These are phyloP conservation scores for Plasmodium blacklocki DNA, from an alignment of 169 alveolate species.

Conservation along the genomic window DNA sequence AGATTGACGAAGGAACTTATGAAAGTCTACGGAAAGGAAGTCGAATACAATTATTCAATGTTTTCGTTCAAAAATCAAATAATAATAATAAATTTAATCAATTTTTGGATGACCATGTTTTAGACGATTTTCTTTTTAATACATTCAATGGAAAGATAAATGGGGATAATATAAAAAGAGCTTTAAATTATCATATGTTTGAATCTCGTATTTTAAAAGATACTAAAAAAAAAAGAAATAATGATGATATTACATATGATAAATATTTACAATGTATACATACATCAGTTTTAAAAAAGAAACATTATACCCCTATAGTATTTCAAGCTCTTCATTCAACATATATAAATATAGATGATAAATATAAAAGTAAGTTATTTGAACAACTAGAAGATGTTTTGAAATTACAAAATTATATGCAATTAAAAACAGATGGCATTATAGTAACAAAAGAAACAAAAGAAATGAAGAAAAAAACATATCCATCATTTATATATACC, in stretches of 20 bases:
- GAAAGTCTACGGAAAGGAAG: slow-evolving; percentile 34
- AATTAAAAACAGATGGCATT: slow-evolving; percentile 1
- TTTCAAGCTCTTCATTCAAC: slow-evolving; percentile 57
- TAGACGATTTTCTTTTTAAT: slow-evolving; percentile 27
- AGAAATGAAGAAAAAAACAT: slow-evolving; percentile 3
- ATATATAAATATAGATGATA: slow-evolving; percentile 43
- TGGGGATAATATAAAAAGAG: slow-evolving; percentile 6
- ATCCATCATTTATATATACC: slow-evolving; percentile 72
- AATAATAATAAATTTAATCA: slow-evolving; percentile 38
- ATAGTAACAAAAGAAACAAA: not conserved
- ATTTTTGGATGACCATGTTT: slow-evolving; percentile 14
- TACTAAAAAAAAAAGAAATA: not conserved
- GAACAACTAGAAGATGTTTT: slow-evolving; percentile 32
- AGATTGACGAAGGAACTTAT: slow-evolving; percentile 66
- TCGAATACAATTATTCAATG: slow-evolving; percentile 52
- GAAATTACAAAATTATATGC: slow-evolving; percentile 2
- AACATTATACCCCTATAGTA: slow-evolving; percentile 45
- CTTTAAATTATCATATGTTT: slow-evolving; percentile 34
- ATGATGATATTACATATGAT: not conserved
- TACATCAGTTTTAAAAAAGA: slow-evolving; percentile 5
- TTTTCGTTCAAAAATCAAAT: slow-evolving; percentile 31
- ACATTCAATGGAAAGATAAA: slow-evolving; percentile 11
- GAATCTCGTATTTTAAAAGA: slow-evolving; percentile 42
- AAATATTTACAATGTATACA: slow-evolving; percentile 23
- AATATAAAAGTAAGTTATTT: slow-evolving; percentile 50